Conservation (phyloP, 805 yeast species). For the Pichia nakasei region DNA sequence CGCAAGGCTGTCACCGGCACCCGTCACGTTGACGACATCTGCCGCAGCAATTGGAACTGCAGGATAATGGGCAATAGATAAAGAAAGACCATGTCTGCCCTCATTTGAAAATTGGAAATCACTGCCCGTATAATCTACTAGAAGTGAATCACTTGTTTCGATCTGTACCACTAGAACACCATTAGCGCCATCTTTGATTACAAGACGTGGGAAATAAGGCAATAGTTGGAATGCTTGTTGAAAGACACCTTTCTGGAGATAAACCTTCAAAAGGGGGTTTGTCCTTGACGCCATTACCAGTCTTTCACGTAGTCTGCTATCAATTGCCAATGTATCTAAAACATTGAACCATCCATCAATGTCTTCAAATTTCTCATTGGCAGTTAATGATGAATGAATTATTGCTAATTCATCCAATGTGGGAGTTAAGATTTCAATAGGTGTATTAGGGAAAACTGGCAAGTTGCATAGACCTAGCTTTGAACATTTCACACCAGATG, state of each 20-base stretch:
- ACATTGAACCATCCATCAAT: conserved; percentile 66
- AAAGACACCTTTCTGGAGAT: conserved; percentile 37
- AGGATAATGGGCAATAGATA: conserved; percentile 56
- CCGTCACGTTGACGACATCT: conserved; percentile 59
- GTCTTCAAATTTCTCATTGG: conserved; percentile 36
- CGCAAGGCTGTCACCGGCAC: conserved; percentile 79
- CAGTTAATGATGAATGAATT: conserved; percentile 42
- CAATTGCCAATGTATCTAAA: conserved; percentile 50
- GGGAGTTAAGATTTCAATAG: conserved; percentile 51
- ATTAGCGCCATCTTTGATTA: conserved; percentile 57
- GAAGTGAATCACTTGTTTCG: background rate
- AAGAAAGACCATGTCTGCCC: conserved; percentile 33
- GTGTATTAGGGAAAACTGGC: conserved; percentile 39
- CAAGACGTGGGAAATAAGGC: conserved; percentile 60
- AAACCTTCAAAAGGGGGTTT: conserved; percentile 20
- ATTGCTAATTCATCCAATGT: conserved; percentile 53
- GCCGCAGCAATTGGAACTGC: conserved; percentile 18
- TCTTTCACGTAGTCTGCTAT: conserved; percentile 36
- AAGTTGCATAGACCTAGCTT: conserved; percentile 33
- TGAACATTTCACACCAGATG: conserved; percentile 56
- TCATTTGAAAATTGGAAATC: conserved; percentile 8
- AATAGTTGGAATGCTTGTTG: conserved; percentile 66
- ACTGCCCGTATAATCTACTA: background rate
- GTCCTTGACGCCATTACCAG: conserved; percentile 29
- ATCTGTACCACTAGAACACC: conserved; percentile 49